Evolutionary conservation across 768 basidiomycete species (phyloP), one percentile per base, ranked within the genome.

Genomic region (Pseudohyphozyma bogoriensis): DNA sequence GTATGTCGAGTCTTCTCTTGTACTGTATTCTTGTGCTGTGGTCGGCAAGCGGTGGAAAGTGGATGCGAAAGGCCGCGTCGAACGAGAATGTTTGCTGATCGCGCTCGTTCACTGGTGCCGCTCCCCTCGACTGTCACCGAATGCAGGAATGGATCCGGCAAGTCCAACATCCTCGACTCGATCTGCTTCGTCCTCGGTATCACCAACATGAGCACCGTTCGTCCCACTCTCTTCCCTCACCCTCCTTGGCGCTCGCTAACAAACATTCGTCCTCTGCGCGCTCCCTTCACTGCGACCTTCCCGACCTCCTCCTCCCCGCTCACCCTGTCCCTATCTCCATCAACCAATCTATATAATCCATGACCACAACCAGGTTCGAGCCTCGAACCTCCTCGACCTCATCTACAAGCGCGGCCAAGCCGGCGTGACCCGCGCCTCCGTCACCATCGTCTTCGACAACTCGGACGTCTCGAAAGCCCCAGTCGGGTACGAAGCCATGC

Each of bases 371-470:
- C 66, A 91, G 89, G 89, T 95, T 82, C 87, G 91, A 53, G 91
- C 89, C 20, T 80, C 86, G 65, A 97, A 96, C 75, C 87, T 95
- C 71, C 87, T 90, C 73, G 95, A 99, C 73, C 83, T 99, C 68
- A 96, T 99, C 58, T 99, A 99, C 81, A 99, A 99, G 74, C 86
- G 95, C 39, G 95, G 95, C 1, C 92, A 97, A 74, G 92, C 95
- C 26, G 95, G 95, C 13, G 79, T 97, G 61, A 89, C 89, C 15
- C 92, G 93, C 77, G 95, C 95, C 6, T 92, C 89, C 64, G 95
- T 99, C 4, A 96, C 95, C 33, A 90, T 97, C 70, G 92, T 99
- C 3, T 99, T 99, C 70, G 90, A 97, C 79, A 99, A 99, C 73
- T 87, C 90, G 1, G 92, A 97, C 73, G 79, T 82, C 15, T 78